Conservation (phyloP, 139 green algal genomes). For the Chloropicon primus region DNA sequence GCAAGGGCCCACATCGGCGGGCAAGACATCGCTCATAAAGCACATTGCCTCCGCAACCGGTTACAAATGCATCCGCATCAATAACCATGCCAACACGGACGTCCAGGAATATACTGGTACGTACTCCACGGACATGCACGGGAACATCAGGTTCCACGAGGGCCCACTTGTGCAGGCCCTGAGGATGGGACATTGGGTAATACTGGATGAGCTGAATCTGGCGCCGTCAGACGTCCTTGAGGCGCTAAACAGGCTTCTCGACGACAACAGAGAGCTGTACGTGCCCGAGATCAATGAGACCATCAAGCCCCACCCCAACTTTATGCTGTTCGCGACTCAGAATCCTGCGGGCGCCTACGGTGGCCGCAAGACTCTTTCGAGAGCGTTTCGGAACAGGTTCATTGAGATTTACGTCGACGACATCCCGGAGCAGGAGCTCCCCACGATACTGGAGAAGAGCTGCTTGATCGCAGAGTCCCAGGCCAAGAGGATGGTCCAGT, state of each 20-base stretch:
- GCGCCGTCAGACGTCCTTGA: slow-evolving; percentile 74
- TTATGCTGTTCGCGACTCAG: slow-evolving; percentile 99
- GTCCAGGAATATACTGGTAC: slow-evolving; percentile 94
- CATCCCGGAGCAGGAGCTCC: slow-evolving; percentile 84
- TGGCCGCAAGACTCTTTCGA: slow-evolving; percentile 2
- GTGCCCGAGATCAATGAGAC: slow-evolving; percentile 90
- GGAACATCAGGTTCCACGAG: slow-evolving; percentile 59
- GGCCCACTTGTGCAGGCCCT: slow-evolving; percentile 84
- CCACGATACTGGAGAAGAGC: slow-evolving; percentile 67
- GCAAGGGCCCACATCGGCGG: slow-evolving; percentile 88
- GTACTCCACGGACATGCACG: slow-evolving; percentile 58
- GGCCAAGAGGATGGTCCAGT: slow-evolving; percentile 69
- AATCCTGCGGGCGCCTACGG: slow-evolving; percentile 68
- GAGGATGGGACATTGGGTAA: slow-evolving; percentile 79
- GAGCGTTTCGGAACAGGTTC: slow-evolving; percentile 81
- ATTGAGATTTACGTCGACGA: slow-evolving; percentile 96
- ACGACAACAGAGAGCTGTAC: slow-evolving; percentile 97
- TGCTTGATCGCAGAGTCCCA: slow-evolving; percentile 53
- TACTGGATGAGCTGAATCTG: slow-evolving; percentile 98
- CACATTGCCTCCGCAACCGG: slow-evolving; percentile 85
- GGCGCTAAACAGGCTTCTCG: slow-evolving; percentile 94
- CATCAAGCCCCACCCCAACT: slow-evolving; percentile 86
- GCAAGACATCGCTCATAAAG: slow-evolving; percentile 91
- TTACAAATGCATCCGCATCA: slow-evolving; percentile 85
- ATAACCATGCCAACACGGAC: slow-evolving; percentile 99